Percentiles rank a stretch among this genome's conserved stretches.
phyloP scores from a whole-genome alignment of 2,329 filamentous ascomycete species.

The Talaromyces sp. region DNA sequence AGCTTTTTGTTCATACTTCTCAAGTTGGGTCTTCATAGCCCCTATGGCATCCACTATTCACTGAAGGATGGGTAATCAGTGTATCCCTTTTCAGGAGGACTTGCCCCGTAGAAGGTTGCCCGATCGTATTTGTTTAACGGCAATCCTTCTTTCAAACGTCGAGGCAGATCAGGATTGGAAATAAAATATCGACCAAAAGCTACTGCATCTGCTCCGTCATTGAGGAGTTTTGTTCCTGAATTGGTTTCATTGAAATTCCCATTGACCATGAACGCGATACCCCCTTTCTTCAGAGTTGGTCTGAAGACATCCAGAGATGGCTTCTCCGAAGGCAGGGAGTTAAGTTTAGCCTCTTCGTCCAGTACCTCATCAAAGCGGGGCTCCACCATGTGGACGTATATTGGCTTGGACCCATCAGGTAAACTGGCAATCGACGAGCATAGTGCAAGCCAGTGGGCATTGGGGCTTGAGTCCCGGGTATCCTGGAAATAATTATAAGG shows the following conservation, averaged over 20 bases:
- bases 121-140: conserved; percentile 44
- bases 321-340: conserved; percentile 34
- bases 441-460: conserved; percentile 50
- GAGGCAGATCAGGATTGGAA: conserved; percentile 48
- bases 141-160: conserved; percentile 39
- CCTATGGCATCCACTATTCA: neutral
- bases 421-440: conserved; percentile 46
- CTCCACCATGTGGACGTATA: conserved; percentile 54
- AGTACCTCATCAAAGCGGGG: conserved; percentile 53
- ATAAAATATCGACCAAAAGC: conserved; percentile 47
- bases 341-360: conserved; percentile 49
- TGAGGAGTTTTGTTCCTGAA: conserved; percentile 20
- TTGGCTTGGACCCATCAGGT: conserved; percentile 37
- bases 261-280: conserved; percentile 41
- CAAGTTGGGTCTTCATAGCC: too few relatives aligned
- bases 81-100: conserved; percentile 37
- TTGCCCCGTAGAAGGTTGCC: conserved; percentile 45
- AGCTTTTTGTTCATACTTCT: neutral
- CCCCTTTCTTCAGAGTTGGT: conserved; percentile 42
- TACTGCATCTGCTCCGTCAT: conserved; percentile 31
- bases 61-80: conserved; percentile 42
- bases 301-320: conserved; percentile 47
- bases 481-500: conserved; percentile 65
- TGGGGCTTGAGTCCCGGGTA: conserved; percentile 50
- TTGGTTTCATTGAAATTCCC: conserved; percentile 31